A percentile compares a stretch with the other conserved stretches of the same genome.
Evolutionary conservation across 345 rosid genomes (phyloP).

Genomic region (Sonneratia alba): DNA sequence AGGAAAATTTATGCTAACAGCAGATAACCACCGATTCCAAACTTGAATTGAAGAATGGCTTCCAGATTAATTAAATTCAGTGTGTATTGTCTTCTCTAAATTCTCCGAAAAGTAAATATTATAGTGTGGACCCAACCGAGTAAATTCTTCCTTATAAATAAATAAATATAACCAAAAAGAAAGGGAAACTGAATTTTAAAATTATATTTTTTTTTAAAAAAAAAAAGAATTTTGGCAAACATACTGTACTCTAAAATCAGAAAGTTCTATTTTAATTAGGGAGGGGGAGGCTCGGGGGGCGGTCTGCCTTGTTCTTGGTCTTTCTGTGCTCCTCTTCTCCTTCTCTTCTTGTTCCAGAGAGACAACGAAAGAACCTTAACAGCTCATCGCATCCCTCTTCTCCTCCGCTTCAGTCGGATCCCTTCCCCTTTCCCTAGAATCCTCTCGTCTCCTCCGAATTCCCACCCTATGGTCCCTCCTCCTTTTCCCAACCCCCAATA

Average conservation of each 20-base stretch:
- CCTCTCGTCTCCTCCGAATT: constrained; percentile 3
- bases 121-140: too few species aligned
- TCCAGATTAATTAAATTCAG: too few species aligned
- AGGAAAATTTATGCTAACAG: too few species aligned
- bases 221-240: neutral
- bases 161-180: neutral
- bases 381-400: constrained; percentile 6
- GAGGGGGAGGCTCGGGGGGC: neutral
- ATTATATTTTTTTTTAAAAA: too few species aligned
- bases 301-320: neutral
- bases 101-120: too few species aligned
- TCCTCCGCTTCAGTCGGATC: constrained; percentile 51
- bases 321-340: neutral
- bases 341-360: neutral
- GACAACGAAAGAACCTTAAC: neutral
- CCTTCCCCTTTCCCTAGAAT: constrained; percentile 6
- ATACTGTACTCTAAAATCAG: neutral
- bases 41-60: too few species aligned
- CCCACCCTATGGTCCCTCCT: constrained; percentile 1
- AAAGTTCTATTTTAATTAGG: neutral
- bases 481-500: constrained; percentile 14
- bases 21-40: too few species aligned
- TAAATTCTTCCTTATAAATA: too few species aligned
- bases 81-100: too few species aligned
- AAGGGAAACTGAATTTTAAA: neutral